A percentile compares a stretch with the other conserved stretches of the same genome.
Evolutionary conservation across 306 rosid genomes (phyloP).

Genomic region (Urtica urens): DNA sequence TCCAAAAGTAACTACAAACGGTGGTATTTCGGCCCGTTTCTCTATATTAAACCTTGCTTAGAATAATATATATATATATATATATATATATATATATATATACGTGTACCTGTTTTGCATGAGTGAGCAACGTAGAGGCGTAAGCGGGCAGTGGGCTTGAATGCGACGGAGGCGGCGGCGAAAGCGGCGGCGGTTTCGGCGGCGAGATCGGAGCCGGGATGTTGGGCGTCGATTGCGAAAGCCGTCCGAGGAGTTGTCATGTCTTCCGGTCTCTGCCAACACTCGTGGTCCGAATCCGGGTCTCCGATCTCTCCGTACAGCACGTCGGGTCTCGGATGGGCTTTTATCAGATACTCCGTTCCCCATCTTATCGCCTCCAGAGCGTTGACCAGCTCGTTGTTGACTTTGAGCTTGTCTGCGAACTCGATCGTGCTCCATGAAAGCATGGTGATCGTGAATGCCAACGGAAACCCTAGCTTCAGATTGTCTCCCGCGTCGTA

Average conservation of each 20-base stretch:
- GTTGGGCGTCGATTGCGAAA: constrained; percentile 20
- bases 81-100: too few species aligned
- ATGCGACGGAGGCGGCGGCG: constrained; percentile 42
- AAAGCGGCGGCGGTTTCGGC: constrained; percentile 51
- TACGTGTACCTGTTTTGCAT: constrained; percentile 35
- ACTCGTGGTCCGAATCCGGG: constrained; percentile 32
- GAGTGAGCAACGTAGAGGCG: constrained; percentile 18
- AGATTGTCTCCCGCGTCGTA: constrained; percentile 68
- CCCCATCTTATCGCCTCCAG: constrained; percentile 55
- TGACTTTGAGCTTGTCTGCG: constrained; percentile 3
- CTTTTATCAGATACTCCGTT: constrained; percentile 46
- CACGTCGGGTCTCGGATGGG: constrained; percentile 24
- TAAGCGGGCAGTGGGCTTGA: constrained; percentile 4
- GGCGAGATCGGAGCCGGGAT: constrained; percentile 59
- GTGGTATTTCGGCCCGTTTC: too few species aligned
- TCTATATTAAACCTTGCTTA: too few species aligned
- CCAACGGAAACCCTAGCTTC: constrained; percentile 58
- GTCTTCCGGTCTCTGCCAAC: constrained; percentile 70
- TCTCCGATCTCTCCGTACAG: constrained; percentile 49
- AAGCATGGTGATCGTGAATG: constrained; percentile 58
- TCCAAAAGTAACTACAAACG: too few species aligned
- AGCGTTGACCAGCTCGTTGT: constrained; percentile 29
- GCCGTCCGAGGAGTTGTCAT: constrained; percentile 37
- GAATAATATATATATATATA: too few species aligned
- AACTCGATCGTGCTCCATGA: constrained; percentile 66